Evolutionary conservation across 2,329 filamentous ascomycete species (phyloP).

Genomic region (Triangularia setosa): DNA sequence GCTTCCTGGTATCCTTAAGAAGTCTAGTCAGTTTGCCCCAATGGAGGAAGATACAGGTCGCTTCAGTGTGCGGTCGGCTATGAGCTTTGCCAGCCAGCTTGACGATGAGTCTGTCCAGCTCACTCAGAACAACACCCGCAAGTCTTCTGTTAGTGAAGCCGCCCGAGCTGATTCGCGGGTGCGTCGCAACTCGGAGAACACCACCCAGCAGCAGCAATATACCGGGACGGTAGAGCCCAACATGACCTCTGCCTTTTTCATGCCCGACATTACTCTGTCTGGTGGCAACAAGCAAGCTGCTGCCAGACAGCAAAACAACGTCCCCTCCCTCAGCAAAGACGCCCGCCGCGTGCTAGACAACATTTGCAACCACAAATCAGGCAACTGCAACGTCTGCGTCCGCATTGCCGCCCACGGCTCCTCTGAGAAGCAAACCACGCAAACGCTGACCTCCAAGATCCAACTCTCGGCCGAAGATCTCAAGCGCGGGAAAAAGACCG

Average conservation of each 20-base stretch:
- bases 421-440: conserved; percentile 6
- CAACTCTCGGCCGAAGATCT: conserved; percentile 36
- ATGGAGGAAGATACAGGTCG: conserved; percentile 33
- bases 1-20: conserved; percentile 34
- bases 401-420: conserved; percentile 41
- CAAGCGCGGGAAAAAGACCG: conserved; percentile 49
- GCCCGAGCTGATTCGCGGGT: conserved; percentile 20
- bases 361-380: conserved; percentile 52
- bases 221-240: conserved; percentile 41
- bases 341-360: conserved; percentile 51
- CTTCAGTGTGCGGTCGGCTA: conserved; percentile 34
- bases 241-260: conserved; percentile 57
- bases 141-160: conserved; percentile 19
- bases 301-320: conserved; percentile 17
- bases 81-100: conserved; percentile 31
- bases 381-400: conserved; percentile 55
- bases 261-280: conserved; percentile 55
- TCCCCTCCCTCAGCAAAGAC: conserved; percentile 48
- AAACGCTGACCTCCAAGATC: conserved; percentile 16
- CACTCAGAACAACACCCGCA: conserved; percentile 12
- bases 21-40: conserved; percentile 29
- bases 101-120: conserved; percentile 16
- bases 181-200: conserved; percentile 27
- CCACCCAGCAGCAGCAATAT: conserved; percentile 23
- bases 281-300: conserved; percentile 22